phyloP scores from a whole-genome alignment of 169 alveolate species.

The Plasmodium knowlesi region DNA sequence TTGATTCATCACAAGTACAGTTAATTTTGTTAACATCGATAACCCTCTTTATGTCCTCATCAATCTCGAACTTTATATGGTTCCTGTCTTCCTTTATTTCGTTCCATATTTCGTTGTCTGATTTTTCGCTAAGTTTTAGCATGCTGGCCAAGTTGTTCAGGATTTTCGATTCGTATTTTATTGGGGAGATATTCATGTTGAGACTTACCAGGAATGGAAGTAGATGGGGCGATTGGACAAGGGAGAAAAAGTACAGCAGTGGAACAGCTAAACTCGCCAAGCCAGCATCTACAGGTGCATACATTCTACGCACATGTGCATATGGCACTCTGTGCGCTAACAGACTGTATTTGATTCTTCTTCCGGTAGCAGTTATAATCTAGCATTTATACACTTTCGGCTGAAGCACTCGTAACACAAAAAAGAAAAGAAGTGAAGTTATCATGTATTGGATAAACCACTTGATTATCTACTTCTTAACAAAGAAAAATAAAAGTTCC shows the following conservation, averaged over 20 bases:
- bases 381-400: neutral
- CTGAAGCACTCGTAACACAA: neutral
- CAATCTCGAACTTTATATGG: constrained; percentile 29
- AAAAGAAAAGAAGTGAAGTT: neutral
- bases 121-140: constrained; percentile 56
- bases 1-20: constrained; percentile 72
- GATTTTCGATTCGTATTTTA: constrained; percentile 53
- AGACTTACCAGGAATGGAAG: neutral
- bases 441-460: neutral
- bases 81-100: constrained; percentile 37
- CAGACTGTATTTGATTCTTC: neutral
- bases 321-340: neutral
- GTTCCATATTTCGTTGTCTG: constrained; percentile 43
- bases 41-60: constrained; percentile 55
- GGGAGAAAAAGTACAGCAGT: neutral
- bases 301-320: neutral
- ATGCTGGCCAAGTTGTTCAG: constrained; percentile 50
- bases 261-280: neutral
- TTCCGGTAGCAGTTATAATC: neutral
- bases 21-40: constrained; percentile 61
- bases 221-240: neutral
- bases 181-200: constrained; percentile 59
- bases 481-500: neutral
- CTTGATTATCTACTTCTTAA: neutral
- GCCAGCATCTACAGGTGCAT: neutral